Percentiles rank a stretch among this genome's conserved stretches.
These are phyloP conservation scores for Barnettozyma wickerhamii DNA, from an alignment of 805 yeast species.

Conservation along the genomic window DNA sequence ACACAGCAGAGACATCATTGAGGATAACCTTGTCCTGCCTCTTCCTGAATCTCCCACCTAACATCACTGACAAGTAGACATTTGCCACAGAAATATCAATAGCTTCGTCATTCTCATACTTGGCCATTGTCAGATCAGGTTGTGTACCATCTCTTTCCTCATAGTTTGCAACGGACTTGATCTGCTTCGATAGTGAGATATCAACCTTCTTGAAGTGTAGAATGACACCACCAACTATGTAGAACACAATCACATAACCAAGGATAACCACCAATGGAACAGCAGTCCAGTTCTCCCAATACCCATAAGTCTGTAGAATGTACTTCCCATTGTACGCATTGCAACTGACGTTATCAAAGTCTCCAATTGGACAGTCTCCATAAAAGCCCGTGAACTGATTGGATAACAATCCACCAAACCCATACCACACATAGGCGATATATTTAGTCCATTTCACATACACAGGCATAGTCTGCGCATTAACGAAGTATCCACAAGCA, in stretches of 20 bases:
- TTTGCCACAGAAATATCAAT: constrained; percentile 17
- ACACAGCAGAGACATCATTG: constrained; percentile 18
- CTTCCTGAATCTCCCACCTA: neutral
- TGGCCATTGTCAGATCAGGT: neutral
- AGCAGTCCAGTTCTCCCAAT: constrained; percentile 57
- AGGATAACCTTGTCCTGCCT: constrained; percentile 17
- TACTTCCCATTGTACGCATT: constrained; percentile 48
- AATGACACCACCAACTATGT: constrained; percentile 42
- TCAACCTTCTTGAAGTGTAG: constrained; percentile 40
- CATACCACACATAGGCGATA: constrained; percentile 73
- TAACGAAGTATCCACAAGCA: constrained; percentile 79
- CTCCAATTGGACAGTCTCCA: constrained; percentile 52
- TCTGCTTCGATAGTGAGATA: constrained; percentile 21
- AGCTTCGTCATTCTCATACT: constrained; percentile 1
- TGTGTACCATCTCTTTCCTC: constrained; percentile 3
- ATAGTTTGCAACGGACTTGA: constrained; percentile 7
- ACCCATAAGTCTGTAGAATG: constrained; percentile 55
- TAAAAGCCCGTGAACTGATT: constrained; percentile 60
- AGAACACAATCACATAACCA: constrained; percentile 56
- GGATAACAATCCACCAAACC: constrained; percentile 62
- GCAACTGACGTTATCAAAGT: constrained; percentile 29
- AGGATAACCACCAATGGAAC: constrained; percentile 59
- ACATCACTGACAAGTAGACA: constrained; percentile 15
- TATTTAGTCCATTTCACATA: constrained; percentile 85
- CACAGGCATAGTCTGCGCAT: constrained; percentile 70